Percentiles rank a stretch among this genome's conserved stretches.
Conservation (phyloP, 169 alveolate species). For the Plasmodium sp. region DNA sequence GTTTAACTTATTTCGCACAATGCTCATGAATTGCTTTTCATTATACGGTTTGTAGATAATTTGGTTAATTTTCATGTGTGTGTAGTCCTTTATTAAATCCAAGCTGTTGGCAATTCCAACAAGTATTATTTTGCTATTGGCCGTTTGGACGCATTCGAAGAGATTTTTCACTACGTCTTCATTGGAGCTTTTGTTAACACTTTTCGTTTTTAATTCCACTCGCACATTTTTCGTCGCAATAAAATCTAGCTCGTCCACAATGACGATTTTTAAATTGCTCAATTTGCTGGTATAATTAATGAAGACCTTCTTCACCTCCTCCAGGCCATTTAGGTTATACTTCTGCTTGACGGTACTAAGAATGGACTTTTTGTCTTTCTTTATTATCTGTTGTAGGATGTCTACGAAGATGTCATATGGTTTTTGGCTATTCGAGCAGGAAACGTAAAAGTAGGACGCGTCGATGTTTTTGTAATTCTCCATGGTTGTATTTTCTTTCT, state of each 20-base stretch:
- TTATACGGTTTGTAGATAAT: slow-evolving; percentile 68
- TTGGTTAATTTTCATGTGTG: slow-evolving; percentile 58
- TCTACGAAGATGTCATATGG: slow-evolving; percentile 70
- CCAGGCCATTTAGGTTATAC: slow-evolving; percentile 51
- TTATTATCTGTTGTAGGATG: slow-evolving; percentile 52
- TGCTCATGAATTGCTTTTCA: slow-evolving; percentile 60
- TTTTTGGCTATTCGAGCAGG: slow-evolving; percentile 52
- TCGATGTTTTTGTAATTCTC: slow-evolving; percentile 35
- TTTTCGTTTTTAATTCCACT: slow-evolving; percentile 40
- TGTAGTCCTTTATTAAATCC: slow-evolving; percentile 64
- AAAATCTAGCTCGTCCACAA: slow-evolving; percentile 65
- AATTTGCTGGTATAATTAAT: slow-evolving; percentile 56
- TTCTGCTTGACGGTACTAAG: slow-evolving; percentile 29
- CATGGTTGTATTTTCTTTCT: background rate
- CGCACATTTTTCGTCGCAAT: slow-evolving; percentile 64
- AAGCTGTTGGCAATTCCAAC: slow-evolving; percentile 67
- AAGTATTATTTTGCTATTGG: slow-evolving; percentile 41
- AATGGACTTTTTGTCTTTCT: slow-evolving; percentile 36
- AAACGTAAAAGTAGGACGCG: slow-evolving; percentile 60
- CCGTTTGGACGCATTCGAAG: slow-evolving; percentile 41
- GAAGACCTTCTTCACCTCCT: slow-evolving; percentile 50
- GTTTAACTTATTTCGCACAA: slow-evolving; percentile 38
- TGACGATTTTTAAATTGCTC: slow-evolving; percentile 52
- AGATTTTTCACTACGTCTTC: slow-evolving; percentile 60
- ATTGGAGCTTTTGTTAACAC: background rate